Evolutionary conservation across 441 rosid genomes (phyloP), one percentile per base, ranked within the genome.

Genomic region (Erodium moschatum): DNA sequence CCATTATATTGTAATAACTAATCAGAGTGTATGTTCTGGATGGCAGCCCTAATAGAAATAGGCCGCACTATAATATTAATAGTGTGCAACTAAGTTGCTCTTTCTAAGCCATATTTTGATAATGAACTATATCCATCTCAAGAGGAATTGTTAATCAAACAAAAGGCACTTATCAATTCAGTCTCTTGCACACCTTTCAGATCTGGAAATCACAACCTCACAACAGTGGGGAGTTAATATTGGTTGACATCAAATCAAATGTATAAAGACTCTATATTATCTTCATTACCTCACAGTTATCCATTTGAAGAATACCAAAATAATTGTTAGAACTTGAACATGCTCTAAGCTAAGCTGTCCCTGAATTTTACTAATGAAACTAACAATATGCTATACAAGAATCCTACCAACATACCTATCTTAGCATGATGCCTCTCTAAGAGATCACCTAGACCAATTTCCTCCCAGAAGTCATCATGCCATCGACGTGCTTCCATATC

Each of bases 401-500:
- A 71, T 11, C 18, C 54, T 54, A 70, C 66, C 65, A 65, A 63
- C 79, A 69, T 84, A 93, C 96, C 98, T 48, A 93, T 93, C 80
- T 93, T 93, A 62, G 97, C 82, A 78, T 91, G 98, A 81, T 93
- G 98, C 13, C 95, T 93, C 62, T 93, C 97, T 64, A 85, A 70
- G 48, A 93, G 88, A 81, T 93, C 96, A 24, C 86, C 91, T 69
- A 93, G 81, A 72, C 97, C 98, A 86, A 93, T 93, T 78, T 91
- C 97, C 87, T 93, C 98, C 98, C 91, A 93, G 73, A 93, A 91
- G 63, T 87, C 95, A 67, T 93, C 97, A 83, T 91, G 96, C 98
- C 98, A 93, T 27, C 98, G 97, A 79, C 90, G 87, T 11, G 98
- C 88, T 93, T 93, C 96, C 97, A 91, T 90, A 69, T 85, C 81